Percentiles rank a stretch among this genome's conserved stretches.
phyloP scores from a whole-genome alignment of 345 rosid species.

The Punica granatum region DNA sequence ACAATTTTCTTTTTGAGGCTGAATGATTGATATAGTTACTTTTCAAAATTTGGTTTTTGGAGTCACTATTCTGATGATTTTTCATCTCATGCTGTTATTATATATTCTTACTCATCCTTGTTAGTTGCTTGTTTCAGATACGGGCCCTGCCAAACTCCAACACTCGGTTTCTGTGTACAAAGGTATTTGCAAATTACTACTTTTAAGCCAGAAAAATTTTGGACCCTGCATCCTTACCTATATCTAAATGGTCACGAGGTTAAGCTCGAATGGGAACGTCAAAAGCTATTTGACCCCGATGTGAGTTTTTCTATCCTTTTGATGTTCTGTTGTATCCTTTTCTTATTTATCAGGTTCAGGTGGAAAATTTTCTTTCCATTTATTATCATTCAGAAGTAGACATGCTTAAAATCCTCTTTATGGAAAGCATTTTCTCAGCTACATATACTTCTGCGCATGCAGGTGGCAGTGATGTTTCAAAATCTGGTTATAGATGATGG shows the following conservation, averaged over 20 bases:
- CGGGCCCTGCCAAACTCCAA: conserved; percentile 97
- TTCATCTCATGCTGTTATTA: background rate
- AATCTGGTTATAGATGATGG: conserved; percentile 67
- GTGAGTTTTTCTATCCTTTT: conserved; percentile 38
- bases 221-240: conserved; percentile 64
- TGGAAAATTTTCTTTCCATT: background rate
- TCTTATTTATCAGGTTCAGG: background rate
- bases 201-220: conserved; percentile 82
- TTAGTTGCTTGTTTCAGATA: conserved; percentile 51
- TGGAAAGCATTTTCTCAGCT: background rate
- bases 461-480: conserved; percentile 80
- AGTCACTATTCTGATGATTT: background rate
- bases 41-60: too few relatives aligned
- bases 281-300: conserved; percentile 73
- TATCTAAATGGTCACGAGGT: conserved; percentile 65
- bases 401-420: background rate
- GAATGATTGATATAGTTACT: too few relatives aligned
- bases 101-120: background rate
- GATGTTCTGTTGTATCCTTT: conserved; percentile 4
- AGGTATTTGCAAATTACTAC: conserved; percentile 83
- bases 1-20: too few relatives aligned
- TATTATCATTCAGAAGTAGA: background rate
- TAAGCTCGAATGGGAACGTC: conserved; percentile 90
- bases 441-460: conserved; percentile 11
- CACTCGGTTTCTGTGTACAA: conserved; percentile 95